Evolutionary conservation across 2,329 filamentous ascomycete genomes (phyloP).

Genomic region (Lanzia echinophila): DNA sequence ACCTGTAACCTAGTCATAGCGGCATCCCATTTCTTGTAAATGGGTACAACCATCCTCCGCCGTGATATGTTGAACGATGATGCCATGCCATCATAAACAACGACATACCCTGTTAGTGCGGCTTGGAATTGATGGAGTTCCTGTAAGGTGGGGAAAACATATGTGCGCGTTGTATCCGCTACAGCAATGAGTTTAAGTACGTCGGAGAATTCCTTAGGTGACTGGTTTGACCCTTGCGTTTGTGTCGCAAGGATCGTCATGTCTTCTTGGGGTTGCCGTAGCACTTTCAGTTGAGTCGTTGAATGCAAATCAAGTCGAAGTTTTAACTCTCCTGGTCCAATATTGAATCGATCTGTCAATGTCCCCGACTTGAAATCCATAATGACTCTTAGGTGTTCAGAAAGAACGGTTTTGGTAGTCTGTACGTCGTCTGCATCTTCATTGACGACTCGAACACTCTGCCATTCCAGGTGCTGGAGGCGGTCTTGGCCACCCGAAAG

Average conservation of each 20-base stretch:
- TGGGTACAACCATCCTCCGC: constrained; percentile 81
- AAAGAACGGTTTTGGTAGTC: constrained; percentile 61
- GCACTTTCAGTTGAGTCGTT: constrained; percentile 55
- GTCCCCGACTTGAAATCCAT: constrained; percentile 70
- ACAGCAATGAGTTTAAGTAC: constrained; percentile 40
- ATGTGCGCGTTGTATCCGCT: constrained; percentile 61
- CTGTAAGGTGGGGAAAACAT: constrained; percentile 57
- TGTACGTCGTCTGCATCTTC: constrained; percentile 52
- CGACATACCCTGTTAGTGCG: constrained; percentile 72
- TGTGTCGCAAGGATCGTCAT: constrained; percentile 70
- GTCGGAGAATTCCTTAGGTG: constrained; percentile 55
- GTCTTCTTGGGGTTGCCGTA: constrained; percentile 69
- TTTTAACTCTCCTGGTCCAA: constrained; percentile 67
- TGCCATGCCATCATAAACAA: constrained; percentile 68
- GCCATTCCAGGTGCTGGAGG: constrained; percentile 47
- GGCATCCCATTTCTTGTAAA: constrained; percentile 92
- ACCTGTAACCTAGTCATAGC: constrained; percentile 74
- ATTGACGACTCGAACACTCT: constrained; percentile 66
- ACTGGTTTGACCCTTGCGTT: constrained; percentile 53
- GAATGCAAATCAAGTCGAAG: constrained; percentile 56
- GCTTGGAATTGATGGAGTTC: constrained; percentile 74
- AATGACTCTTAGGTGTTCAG: constrained; percentile 69
- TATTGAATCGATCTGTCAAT: constrained; percentile 76
- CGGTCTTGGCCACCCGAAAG: constrained; percentile 35
- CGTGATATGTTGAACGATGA: constrained; percentile 74